Evolutionary conservation across 306 rosid genomes (phyloP).

Genomic region (Alnus rubra): DNA sequence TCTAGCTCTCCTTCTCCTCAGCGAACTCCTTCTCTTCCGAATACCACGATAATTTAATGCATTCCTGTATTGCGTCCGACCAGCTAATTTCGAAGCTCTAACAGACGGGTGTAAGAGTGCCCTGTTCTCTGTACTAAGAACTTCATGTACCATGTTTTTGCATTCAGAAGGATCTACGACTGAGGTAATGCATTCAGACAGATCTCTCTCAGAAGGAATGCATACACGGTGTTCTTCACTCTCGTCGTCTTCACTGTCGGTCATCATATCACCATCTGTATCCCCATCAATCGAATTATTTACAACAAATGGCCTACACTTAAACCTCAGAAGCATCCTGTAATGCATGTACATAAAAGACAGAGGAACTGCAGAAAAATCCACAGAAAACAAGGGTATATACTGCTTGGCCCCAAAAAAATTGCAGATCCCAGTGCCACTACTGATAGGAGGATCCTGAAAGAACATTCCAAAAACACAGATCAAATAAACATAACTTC

Average conservation of each 20-base stretch:
- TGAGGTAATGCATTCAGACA: constrained; percentile 1
- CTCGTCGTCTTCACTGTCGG: constrained; percentile 34
- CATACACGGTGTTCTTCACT: constrained; percentile 4
- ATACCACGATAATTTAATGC: constrained; percentile 39
- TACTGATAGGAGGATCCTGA: constrained; percentile 51
- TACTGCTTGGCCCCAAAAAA: constrained; percentile 44
- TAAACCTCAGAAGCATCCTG: constrained; percentile 36
- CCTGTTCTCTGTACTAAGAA: constrained; percentile 19
- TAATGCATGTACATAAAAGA: constrained; percentile 55
- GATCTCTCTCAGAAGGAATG: constrained; percentile 11
- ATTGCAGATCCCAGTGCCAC: constrained; percentile 47
- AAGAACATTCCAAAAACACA: constrained; percentile 8
- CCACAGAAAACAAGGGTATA: constrained; percentile 60
- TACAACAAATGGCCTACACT: constrained; percentile 31
- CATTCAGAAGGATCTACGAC: constrained; percentile 19
- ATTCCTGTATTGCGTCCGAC: constrained; percentile 43
- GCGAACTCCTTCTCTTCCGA: constrained; percentile 59
- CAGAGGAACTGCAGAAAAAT: constrained; percentile 73
- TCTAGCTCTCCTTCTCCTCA: constrained; percentile 52
- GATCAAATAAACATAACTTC: not conserved
- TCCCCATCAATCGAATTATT: constrained; percentile 25
- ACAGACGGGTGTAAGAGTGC: constrained; percentile 28
- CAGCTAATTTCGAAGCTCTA: constrained; percentile 40
- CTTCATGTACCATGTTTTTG: constrained; percentile 18
- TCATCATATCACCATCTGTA: constrained; percentile 28